Evolutionary conservation across 2,329 filamentous ascomycete species (phyloP), one percentile per base, ranked within the genome.

Genomic region (Alternaria metachromatica): DNA sequence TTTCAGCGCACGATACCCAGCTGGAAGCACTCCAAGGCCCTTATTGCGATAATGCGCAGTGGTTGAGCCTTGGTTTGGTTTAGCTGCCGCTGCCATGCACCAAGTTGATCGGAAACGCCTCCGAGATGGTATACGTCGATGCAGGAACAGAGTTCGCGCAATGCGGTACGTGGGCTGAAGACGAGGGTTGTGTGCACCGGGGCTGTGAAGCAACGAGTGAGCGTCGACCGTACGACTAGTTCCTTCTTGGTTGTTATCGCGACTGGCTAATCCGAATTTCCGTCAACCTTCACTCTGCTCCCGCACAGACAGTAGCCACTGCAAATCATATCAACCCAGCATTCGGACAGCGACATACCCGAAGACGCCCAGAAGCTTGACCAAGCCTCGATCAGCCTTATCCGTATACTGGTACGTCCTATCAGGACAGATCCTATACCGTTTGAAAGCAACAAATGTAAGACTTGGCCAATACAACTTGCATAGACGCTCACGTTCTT

Each of bases 71-170:
- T 60, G 37, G 43, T 59, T 33, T 21, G 71, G 69, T 20, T 68
- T 71, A 67, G 73, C 60, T 68, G 64, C 72, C 71, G 70, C 67
- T 71, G 72, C 63, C 61, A 69, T 54, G 65, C 49, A 64, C 66
- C 48, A 70, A 60, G 55, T 65, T 64, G 65, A 54, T 48, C 57
- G 58, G 48, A 60, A 56, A 48, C 60, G 60, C 48, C 62, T 62
- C 58, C 61, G 45, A 60, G 66, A 58, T 50, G 46, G 66, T 67
- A 68, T 66, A 65, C 64, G 64, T 61, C 58, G 64, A 65, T 56
- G 63, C 63, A 65, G 63, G 60, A 65, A 65, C 63, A 55, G 23
- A 43, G 23, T 60, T 56, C 45, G 60, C 56, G 56, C 59, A 54
- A 53, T 63, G 57, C 45, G 26, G 50, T 64, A 21, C 45, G 21